Evolutionary conservation across 2,329 filamentous ascomycete genomes (phyloP).

Genomic region (Clonostachys chloroleuca): DNA sequence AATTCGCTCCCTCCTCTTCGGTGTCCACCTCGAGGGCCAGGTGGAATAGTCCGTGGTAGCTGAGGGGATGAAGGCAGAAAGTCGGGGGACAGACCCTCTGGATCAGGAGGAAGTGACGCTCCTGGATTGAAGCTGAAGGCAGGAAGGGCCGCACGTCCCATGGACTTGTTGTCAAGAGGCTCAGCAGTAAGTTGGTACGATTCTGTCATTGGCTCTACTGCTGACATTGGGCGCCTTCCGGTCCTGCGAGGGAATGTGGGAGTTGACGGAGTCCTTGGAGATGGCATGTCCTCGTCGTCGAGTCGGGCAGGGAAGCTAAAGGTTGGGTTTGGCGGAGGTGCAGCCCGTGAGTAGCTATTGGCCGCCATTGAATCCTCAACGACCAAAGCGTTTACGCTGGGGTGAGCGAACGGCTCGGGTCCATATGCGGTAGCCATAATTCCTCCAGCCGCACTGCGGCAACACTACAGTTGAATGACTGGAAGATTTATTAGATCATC

Average conservation of each 20-base stretch:
- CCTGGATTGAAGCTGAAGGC: constrained; percentile 55
- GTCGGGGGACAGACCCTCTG: constrained; percentile 35
- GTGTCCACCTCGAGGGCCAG: constrained; percentile 64
- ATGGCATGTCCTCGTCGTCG: constrained; percentile 41
- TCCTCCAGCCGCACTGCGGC: constrained; percentile 43
- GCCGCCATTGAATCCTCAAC: constrained; percentile 12
- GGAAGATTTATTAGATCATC: constrained; percentile 32
- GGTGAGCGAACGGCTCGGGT: constrained; percentile 24
- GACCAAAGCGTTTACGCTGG: constrained; percentile 15
- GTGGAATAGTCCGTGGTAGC: constrained; percentile 44
- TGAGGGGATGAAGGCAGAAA: constrained; percentile 48
- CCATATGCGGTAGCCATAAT: constrained; percentile 36
- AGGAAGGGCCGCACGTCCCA: constrained; percentile 37
- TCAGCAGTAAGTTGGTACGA: constrained; percentile 21
- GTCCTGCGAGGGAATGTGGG: constrained; percentile 43
- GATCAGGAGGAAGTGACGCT: constrained; percentile 23
- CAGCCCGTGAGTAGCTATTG: constrained; percentile 2
- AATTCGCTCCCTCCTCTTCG: constrained; percentile 82
- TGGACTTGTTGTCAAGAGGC: constrained; percentile 11
- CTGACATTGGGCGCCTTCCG: constrained; percentile 47
- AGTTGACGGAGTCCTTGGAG: constrained; percentile 35
- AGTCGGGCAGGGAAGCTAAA: constrained; percentile 63
- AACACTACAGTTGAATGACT: constrained; percentile 36
- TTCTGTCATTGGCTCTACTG: constrained; percentile 37
- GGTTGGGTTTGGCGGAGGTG: constrained; percentile 54